Conservation (phyloP, 225 moss, liverwort and hornwort species). For the Pleurozium schreberi region DNA sequence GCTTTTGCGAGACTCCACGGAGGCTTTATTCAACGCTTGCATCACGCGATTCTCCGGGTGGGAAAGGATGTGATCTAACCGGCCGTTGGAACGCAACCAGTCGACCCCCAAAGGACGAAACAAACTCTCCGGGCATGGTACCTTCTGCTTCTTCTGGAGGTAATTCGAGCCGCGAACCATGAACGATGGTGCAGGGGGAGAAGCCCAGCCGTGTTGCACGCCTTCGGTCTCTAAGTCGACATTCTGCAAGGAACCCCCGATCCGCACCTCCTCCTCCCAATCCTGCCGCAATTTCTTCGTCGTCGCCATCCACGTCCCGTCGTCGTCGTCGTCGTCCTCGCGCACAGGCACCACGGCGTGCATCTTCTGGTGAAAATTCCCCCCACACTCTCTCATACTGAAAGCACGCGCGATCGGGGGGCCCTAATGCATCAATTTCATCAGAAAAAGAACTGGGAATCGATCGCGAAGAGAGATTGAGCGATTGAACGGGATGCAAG, state of each 20-base stretch:
- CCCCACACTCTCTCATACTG: conserved; percentile 6
- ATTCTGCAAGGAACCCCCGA: conserved; percentile 26
- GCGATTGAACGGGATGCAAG: background rate
- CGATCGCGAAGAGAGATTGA: background rate
- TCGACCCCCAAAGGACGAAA: conserved; percentile 61
- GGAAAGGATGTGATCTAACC: conserved; percentile 55
- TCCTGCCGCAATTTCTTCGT: background rate
- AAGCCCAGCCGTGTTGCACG: conserved; percentile 59
- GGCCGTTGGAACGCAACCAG: conserved; percentile 57
- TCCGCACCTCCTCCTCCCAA: conserved; percentile 38
- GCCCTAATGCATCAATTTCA: background rate
- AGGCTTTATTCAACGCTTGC: conserved; percentile 25
- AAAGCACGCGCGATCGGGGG: background rate
- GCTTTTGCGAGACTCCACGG: conserved; percentile 26
- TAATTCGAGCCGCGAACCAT: conserved; percentile 31
- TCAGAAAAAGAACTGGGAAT: background rate
- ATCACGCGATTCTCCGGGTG: conserved; percentile 62
- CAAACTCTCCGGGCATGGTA: conserved; percentile 19
- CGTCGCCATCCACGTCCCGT: background rate
- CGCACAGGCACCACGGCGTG: conserved; percentile 28
- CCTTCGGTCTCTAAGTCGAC: conserved; percentile 41
- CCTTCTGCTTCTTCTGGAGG: conserved; percentile 34
- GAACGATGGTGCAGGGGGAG: conserved; percentile 34
- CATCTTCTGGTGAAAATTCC: conserved; percentile 4
- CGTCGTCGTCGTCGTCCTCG: conserved; percentile 1